Conservation (phyloP, 208 protist genomes). For the Acanthamoeba castellanii region DNA sequence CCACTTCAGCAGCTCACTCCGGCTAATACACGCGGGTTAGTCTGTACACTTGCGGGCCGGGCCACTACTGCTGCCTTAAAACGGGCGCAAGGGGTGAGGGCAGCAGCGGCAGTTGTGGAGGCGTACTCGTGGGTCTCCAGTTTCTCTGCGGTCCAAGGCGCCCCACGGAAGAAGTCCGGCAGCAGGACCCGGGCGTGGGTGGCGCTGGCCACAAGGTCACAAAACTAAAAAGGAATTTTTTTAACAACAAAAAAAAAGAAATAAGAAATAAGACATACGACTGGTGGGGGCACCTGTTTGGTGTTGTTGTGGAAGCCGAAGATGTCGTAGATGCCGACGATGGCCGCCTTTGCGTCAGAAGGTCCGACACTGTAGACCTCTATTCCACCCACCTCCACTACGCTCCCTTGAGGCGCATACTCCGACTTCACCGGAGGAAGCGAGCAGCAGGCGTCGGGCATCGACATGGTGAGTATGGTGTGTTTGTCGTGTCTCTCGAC, state of each 20-base stretch:
- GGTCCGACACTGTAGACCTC: neutral
- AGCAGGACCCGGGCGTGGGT: constrained; percentile 13
- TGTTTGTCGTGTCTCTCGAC: too few species aligned
- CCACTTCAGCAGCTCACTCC: neutral
- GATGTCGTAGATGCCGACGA: constrained; percentile 15
- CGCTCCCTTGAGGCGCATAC: neutral
- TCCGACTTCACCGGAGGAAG: constrained; percentile 18
- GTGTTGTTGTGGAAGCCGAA: constrained; percentile 59
- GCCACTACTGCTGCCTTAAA: neutral
- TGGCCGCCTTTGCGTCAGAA: neutral
- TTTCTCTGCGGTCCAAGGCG: neutral
- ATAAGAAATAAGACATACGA: too few species aligned
- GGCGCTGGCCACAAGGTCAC: neutral
- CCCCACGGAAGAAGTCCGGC: neutral
- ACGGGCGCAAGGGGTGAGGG: neutral
- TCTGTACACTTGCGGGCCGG: neutral
- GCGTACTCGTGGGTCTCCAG: neutral
- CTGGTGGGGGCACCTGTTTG: neutral
- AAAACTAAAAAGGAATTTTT: neutral
- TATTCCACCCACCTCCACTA: neutral
- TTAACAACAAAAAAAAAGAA: too few species aligned
- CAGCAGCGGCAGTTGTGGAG: too few species aligned
- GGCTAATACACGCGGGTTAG: neutral
- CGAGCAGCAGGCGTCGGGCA: neutral
- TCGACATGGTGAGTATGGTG: neutral